phyloP scores from a whole-genome alignment of 805 yeast species.

The Ogataea degrootiae region DNA sequence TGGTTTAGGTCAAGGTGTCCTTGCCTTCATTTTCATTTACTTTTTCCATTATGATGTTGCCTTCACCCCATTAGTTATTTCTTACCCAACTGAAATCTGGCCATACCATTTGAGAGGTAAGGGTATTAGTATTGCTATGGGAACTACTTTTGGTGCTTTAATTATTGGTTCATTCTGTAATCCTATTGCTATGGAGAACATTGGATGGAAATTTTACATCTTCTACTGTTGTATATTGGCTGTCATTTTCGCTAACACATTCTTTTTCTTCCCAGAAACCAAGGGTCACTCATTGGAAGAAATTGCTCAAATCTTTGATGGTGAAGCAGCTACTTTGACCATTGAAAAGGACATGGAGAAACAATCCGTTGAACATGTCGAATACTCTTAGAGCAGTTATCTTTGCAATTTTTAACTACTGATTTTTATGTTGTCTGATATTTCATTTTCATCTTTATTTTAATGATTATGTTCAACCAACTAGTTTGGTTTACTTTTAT shows the following conservation, averaged over 20 bases:
- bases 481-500: too few relatives aligned
- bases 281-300: constrained; percentile 60
- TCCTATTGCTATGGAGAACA: constrained; percentile 34
- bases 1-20: constrained; percentile 9
- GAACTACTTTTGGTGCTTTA: constrained; percentile 9
- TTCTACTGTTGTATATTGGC: constrained; percentile 31
- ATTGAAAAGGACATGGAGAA: constrained; percentile 6
- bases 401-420: not conserved
- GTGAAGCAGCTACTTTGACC: constrained; percentile 5
- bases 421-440: not conserved
- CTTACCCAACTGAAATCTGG: constrained; percentile 43
- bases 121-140: constrained; percentile 46
- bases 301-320: constrained; percentile 48
- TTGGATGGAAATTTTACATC: constrained; percentile 35
- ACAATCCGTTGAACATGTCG: constrained; percentile 11
- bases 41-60: constrained; percentile 39
- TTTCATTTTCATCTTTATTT: too few relatives aligned
- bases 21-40: constrained; percentile 19
- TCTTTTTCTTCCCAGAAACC: constrained; percentile 56
- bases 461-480: too few relatives aligned
- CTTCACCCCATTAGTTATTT: constrained; percentile 39
- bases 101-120: constrained; percentile 52
- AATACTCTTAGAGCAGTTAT: not conserved
- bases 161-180: constrained; percentile 18
- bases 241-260: constrained; percentile 19